Percentiles rank a stretch among this genome's conserved stretches.
These are phyloP conservation scores for Neonectria hederae DNA, from an alignment of 2,329 filamentous ascomycete species.

Conservation along the genomic window DNA sequence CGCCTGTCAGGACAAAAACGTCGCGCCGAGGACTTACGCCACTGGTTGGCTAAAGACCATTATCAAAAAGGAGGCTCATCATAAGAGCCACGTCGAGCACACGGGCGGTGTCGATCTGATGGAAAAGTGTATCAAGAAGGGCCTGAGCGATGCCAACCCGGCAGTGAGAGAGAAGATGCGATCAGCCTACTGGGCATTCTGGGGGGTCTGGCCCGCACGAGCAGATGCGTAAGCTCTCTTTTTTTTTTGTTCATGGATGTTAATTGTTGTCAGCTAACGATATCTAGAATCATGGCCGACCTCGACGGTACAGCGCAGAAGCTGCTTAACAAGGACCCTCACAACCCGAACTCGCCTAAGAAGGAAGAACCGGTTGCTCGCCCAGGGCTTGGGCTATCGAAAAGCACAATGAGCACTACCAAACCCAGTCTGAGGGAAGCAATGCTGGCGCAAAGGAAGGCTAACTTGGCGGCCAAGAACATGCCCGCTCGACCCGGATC, in stretches of 20 bases:
- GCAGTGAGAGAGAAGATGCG: slow-evolving; percentile 88
- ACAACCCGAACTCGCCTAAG: slow-evolving; percentile 78
- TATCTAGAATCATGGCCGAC: slow-evolving; percentile 74
- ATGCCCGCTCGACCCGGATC: slow-evolving; percentile 68
- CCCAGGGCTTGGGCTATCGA: slow-evolving; percentile 69
- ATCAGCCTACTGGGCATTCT: slow-evolving; percentile 86
- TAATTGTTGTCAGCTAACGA: slow-evolving; percentile 35
- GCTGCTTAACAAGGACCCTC: slow-evolving; percentile 82
- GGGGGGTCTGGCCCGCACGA: slow-evolving; percentile 77
- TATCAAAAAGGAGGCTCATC: slow-evolving; percentile 77
- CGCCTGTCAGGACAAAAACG: slow-evolving; percentile 92
- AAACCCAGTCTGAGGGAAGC: slow-evolving; percentile 81
- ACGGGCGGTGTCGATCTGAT: slow-evolving; percentile 82
- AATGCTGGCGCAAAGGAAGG: slow-evolving; percentile 84
- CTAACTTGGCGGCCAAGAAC: slow-evolving; percentile 58
- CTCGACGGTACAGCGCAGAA: slow-evolving; percentile 83
- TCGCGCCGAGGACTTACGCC: slow-evolving; percentile 82
- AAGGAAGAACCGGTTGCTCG: slow-evolving; percentile 59
- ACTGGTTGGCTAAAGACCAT: slow-evolving; percentile 86
- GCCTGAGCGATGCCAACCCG: slow-evolving; percentile 88
- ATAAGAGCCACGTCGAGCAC: slow-evolving; percentile 87
- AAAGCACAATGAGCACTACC: slow-evolving; percentile 66
- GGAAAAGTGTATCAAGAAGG: slow-evolving; percentile 89
- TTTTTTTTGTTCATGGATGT: neutral
- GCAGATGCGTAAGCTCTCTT: slow-evolving; percentile 71